phyloP scores from a whole-genome alignment of 2,329 filamentous ascomycete genomes.

The Tolypocladium nubicola region DNA sequence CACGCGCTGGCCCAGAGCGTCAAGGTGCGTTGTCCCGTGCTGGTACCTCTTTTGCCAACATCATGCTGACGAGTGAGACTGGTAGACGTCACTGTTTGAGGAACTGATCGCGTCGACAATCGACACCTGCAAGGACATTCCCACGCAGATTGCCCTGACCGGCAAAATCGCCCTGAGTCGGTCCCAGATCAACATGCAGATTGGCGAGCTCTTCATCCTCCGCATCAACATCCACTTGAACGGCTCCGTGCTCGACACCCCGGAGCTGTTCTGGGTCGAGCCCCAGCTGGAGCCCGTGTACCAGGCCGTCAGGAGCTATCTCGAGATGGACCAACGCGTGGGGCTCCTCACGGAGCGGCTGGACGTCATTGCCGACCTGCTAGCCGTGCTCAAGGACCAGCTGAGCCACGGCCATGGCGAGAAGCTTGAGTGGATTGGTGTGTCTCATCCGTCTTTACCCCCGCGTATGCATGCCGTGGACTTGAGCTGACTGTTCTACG shows the following conservation, averaged over 20 bases:
- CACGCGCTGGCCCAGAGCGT: constrained; percentile 93
- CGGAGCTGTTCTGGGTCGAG: constrained; percentile 97
- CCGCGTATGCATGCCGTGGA: not conserved
- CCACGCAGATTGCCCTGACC: constrained; percentile 82
- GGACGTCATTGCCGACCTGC: constrained; percentile 77
- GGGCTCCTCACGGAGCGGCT: constrained; percentile 79
- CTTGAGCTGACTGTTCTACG: constrained; percentile 6
- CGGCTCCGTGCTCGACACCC: constrained; percentile 90
- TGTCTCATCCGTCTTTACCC: constrained; percentile 18
- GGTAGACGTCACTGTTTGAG: constrained; percentile 83
- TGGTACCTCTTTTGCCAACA: not conserved
- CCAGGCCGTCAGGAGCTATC: constrained; percentile 84
- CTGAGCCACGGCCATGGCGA: constrained; percentile 87
- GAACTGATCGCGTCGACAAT: constrained; percentile 92
- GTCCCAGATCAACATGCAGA: constrained; percentile 97
- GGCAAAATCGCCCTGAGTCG: constrained; percentile 85
- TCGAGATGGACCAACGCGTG: constrained; percentile 97
- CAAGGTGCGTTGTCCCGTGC: constrained; percentile 45
- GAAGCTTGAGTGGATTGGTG: constrained; percentile 83
- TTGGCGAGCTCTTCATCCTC: constrained; percentile 94
- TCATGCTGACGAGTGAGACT: constrained; percentile 7
- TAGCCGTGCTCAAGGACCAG: constrained; percentile 92
- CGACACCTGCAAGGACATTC: constrained; percentile 84
- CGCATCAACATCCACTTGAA: constrained; percentile 98
- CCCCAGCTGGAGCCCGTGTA: constrained; percentile 95